Evolutionary conservation across 805 yeast genomes (phyloP), one percentile per base, ranked within the genome.

Genomic region (Kregervanrija fluxuum): DNA sequence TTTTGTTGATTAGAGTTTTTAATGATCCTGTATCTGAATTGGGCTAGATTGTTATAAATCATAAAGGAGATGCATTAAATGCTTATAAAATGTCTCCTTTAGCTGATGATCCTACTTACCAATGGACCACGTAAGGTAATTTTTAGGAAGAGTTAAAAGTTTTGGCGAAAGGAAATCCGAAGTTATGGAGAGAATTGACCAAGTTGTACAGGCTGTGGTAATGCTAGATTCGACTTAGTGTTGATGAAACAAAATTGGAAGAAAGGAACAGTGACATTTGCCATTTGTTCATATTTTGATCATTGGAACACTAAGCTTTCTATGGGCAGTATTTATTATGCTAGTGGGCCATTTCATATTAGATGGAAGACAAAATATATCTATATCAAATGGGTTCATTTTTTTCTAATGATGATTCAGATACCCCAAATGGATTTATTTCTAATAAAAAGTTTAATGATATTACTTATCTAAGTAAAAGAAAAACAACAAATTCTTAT

Each of bases 121-220:
- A 80, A 54, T 80, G 86, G 85, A 78, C 85, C 4, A 70, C 72
- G 31, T 68, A 68, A 42, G 84, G 82, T 14, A 74, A 70, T 77
- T 68, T 61, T 64, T 80, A 42, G 86, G 80, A 57, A 67, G 66
- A 48, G 82, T 80, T 22, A 65, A 62, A 39, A 79, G 80, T 52
- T 56, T 73, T 11, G 86, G 85, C 10, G 83, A 80, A 55, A 77
- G 75, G 59, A 84, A 78, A 50, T 68, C 77, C 16, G 86, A 80
- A 56, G 69, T 82, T 13, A 69, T 85, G 39, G 81, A 77, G 56
- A 68, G 86, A 43, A 74, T 82, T n/a, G 85, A 77, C 11, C 70
- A 69, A 47, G 80, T 78, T 30, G 61, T 67, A 40, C 71, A 79
- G n/a, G 73, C 75, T 31, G 81, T 31, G 81, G 78, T 8, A 53